These are phyloP conservation scores for Chlorella sorokiniana DNA, from an alignment of 139 green algal species.

Conservation along the genomic window DNA sequence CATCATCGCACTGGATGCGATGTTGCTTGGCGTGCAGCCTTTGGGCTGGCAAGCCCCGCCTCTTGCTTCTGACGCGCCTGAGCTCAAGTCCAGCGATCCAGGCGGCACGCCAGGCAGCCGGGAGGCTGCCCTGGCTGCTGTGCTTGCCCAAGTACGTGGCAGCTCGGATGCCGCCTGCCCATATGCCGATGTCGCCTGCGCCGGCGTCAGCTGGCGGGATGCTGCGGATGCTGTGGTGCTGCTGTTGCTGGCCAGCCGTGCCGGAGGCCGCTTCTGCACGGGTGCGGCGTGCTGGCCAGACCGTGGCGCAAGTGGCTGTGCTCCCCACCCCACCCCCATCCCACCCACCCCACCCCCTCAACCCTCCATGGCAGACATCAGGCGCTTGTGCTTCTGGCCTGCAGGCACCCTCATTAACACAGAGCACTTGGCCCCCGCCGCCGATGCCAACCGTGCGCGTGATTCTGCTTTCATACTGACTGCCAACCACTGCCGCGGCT, in stretches of 20 bases:
- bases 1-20: no score
- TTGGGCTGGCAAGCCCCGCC: no score
- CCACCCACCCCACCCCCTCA: background rate
- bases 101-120: background rate
- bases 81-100: background rate
- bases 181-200: background rate
- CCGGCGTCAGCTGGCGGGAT: background rate
- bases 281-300: background rate
- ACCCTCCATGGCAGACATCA: no score
- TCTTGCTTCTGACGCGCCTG: no score
- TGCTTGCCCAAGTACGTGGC: background rate
- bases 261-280: background rate
- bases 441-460: background rate
- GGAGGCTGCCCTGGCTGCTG: background rate
- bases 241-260: background rate
- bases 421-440: background rate
- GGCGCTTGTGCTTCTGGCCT: background rate
- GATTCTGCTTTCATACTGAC: background rate
- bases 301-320: no score
- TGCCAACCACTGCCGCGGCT: slow-evolving; percentile 10
- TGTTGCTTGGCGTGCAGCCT: no score
- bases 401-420: slow-evolving; percentile 4
- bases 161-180: background rate
- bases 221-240: background rate
- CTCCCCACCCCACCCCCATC: background rate